Percentiles rank a stretch among this genome's conserved stretches.
Conservation (phyloP, 352 stramenopile genomes). For the Globisporangium abappressorium region DNA sequence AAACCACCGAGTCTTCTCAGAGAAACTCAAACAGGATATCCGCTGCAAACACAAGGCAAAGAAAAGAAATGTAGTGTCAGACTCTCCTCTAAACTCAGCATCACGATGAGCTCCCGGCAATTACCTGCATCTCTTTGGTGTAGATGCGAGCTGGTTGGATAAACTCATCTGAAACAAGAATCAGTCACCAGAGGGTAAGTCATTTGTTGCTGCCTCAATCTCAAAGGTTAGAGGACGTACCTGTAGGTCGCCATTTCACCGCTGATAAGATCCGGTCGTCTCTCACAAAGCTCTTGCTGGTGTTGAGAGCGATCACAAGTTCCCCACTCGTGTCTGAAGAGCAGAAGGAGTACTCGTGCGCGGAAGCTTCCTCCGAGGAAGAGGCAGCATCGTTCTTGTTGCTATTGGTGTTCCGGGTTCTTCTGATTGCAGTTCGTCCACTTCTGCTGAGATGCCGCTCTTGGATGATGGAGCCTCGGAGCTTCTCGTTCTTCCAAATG, state of each 20-base stretch:
- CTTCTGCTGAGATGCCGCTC: slow-evolving; percentile 27
- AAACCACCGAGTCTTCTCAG: slow-evolving; percentile 66
- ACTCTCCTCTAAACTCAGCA: background rate
- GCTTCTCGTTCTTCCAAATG: slow-evolving; percentile 24
- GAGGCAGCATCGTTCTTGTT: slow-evolving; percentile 1
- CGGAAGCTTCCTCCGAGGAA: slow-evolving; percentile 9
- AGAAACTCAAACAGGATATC: slow-evolving; percentile 42
- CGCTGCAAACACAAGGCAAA: slow-evolving; percentile 20
- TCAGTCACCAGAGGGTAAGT: background rate
- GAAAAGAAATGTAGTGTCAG: background rate
- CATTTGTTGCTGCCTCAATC: background rate
- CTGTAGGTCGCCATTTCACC: slow-evolving; percentile 16
- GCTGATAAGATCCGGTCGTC: slow-evolving; percentile 7
- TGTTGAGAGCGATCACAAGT: slow-evolving; percentile 4
- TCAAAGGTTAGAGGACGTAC: slow-evolving; percentile 8
- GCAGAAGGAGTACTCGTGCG: slow-evolving; percentile 9
- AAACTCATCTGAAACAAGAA: slow-evolving; percentile 11
- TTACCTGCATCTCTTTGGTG: slow-evolving; percentile 19
- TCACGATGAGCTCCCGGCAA: background rate
- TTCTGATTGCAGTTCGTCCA: background rate
- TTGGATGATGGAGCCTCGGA: slow-evolving; percentile 31
- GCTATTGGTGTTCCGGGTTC: background rate
- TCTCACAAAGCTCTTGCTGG: slow-evolving; percentile 15
- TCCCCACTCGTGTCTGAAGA: slow-evolving; percentile 2
- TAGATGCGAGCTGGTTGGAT: slow-evolving; percentile 10